Base-by-base conservation (phyloP, 108 stramenopile species). In the Skeletonema potamos region DNA sequence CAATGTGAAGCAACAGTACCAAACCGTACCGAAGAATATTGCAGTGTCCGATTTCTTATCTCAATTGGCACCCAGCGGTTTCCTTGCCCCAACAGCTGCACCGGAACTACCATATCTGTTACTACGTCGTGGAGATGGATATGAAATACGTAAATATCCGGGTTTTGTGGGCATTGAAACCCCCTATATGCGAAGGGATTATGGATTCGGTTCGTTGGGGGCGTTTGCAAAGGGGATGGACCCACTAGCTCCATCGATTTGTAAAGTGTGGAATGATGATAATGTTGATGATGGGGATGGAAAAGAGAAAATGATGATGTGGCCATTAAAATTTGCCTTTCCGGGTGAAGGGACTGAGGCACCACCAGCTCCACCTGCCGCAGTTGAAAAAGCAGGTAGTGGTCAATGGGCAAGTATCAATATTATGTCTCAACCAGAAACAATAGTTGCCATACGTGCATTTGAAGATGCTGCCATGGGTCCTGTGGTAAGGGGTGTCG, bases 91-190 rank as follows among this genome's bases (percentile, higher is more conserved):
- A 0, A 71, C 87, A 18, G 91, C 90, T 13, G 90, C 89, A 4
- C 77, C 85, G 8, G 93, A 95, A 75, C 26, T 95, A 26, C 96
- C 93, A 9, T 96, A 89, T 68, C 69, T 89, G 68, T 69, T 96
- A 18, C 65, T 96, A 46, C 77, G 96, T 36, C 85, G 93, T 36
- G 92, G 90, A 33, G 73, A 84, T 18, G 90, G 82, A 24, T 96
- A 96, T 58, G 92, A 93, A 62, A 68, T 96, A 9, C 79, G 96
- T 17, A 73, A 84, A 59, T 95, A 95, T 82, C 93, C 93, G 13
- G 65, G 69, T 2, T 85, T 79, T 60, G 75, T 69, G n/a, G 88
- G 72, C 10, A 85, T 84, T 1, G 67, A 80, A 66, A 82, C 89
- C 20, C 63, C 77, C 1, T 96, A 96, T 58, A 66, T 77, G 27